A percentile compares a stretch with the other conserved stretches of the same genome.
Evolutionary conservation across 2,329 filamentous ascomycete species (phyloP).

Genomic region (Diplodia intermedia): DNA sequence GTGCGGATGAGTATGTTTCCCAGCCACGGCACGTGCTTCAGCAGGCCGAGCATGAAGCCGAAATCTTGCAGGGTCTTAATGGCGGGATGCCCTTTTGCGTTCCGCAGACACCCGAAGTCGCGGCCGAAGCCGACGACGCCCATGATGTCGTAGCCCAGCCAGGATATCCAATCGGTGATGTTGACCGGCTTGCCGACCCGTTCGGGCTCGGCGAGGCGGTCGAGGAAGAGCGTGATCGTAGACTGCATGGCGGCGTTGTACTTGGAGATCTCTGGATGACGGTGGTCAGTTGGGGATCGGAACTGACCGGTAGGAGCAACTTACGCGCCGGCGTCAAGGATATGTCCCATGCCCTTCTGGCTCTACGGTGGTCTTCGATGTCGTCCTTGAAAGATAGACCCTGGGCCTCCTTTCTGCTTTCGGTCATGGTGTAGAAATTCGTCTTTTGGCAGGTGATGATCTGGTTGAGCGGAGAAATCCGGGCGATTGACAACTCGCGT

Average conservation of each 20-base stretch:
- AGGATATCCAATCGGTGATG: slow-evolving; percentile 39
- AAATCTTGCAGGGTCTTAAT: slow-evolving; percentile 49
- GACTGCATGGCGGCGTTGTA: slow-evolving; percentile 12
- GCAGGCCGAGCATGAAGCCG: not conserved
- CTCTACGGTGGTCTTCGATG: slow-evolving; percentile 41
- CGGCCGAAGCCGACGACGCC: slow-evolving; percentile 57
- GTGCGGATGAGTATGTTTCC: slow-evolving; percentile 9
- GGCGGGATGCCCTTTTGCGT: slow-evolving; percentile 50
- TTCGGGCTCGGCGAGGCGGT: not conserved
- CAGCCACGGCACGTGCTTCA: slow-evolving; percentile 28
- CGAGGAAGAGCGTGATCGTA: slow-evolving; percentile 1
- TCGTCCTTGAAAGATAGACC: slow-evolving; percentile 39
- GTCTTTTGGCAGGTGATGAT: slow-evolving; percentile 8
- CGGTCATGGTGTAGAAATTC: slow-evolving; percentile 18
- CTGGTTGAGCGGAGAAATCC: slow-evolving; percentile 6
- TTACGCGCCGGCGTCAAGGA: slow-evolving; percentile 42
- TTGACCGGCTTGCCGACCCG: slow-evolving; percentile 6
- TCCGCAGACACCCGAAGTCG: slow-evolving; percentile 53
- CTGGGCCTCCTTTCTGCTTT: slow-evolving; percentile 38
- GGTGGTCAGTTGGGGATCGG: not conserved
- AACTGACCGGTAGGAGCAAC: not conserved
- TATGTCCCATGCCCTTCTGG: slow-evolving; percentile 45
- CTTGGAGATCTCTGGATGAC: not conserved
- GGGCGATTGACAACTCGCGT: slow-evolving; percentile 10
- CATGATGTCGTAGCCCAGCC: slow-evolving; percentile 61